Evolutionary conservation across 148 eudicot species (phyloP).

Genomic region (Amaranthus palmeri): DNA sequence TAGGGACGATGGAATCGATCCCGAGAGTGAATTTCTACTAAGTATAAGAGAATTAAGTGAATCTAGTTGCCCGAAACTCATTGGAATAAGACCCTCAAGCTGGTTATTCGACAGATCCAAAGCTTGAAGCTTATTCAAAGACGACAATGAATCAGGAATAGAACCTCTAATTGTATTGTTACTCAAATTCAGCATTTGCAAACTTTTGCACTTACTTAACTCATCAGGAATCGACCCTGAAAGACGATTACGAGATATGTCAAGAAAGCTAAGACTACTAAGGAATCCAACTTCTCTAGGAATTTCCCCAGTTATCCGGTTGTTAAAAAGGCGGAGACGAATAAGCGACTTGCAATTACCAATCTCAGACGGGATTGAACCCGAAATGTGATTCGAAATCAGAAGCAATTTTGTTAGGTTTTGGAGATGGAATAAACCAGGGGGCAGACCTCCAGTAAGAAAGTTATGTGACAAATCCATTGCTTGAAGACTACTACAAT

Average conservation of each 20-base stretch:
- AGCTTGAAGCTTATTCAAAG: slow-evolving; percentile 52
- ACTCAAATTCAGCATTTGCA: slow-evolving; percentile 75
- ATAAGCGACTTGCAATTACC: slow-evolving; percentile 57
- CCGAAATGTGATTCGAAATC: slow-evolving; percentile 69
- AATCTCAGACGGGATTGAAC: slow-evolving; percentile 67
- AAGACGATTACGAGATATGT: slow-evolving; percentile 56
- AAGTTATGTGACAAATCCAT: slow-evolving; percentile 78
- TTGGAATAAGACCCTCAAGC: slow-evolving; percentile 56
- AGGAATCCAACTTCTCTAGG: slow-evolving; percentile 70
- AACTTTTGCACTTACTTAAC: slow-evolving; percentile 50
- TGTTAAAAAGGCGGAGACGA: slow-evolving; percentile 57
- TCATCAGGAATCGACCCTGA: slow-evolving; percentile 60
- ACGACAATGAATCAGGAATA: slow-evolving; percentile 54
- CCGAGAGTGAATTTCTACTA: slow-evolving; percentile 51
- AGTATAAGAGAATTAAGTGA: slow-evolving; percentile 54
- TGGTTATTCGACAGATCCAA: slow-evolving; percentile 66
- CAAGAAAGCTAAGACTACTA: slow-evolving; percentile 57
- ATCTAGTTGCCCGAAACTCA: slow-evolving; percentile 42
- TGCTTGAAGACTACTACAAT: slow-evolving; percentile 61
- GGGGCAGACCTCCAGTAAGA: slow-evolving; percentile 61
- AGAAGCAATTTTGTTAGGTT: slow-evolving; percentile 71
- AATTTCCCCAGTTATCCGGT: slow-evolving; percentile 58
- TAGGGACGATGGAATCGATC: slow-evolving; percentile 50
- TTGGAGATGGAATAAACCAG: slow-evolving; percentile 53
- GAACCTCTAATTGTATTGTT: slow-evolving; percentile 59